phyloP scores from a whole-genome alignment of 2,329 filamentous ascomycete genomes.

The Botrytis aclada region DNA sequence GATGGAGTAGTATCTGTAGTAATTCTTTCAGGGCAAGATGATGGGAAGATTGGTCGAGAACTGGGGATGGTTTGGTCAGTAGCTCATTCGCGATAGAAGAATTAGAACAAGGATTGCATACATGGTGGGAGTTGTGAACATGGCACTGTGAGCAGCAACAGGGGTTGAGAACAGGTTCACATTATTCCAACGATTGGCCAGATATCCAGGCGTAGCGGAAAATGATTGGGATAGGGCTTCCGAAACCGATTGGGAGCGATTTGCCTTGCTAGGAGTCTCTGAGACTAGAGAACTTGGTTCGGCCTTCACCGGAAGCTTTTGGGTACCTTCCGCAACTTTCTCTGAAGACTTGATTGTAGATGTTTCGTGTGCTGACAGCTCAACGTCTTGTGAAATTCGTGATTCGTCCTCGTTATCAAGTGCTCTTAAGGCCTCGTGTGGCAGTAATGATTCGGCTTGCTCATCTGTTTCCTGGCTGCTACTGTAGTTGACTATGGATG shows the following conservation, averaged over 20 bases:
- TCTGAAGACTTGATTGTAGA: not conserved
- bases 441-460: constrained; percentile 5
- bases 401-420: constrained; percentile 16
- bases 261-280: constrained; percentile 16
- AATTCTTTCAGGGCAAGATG: constrained; percentile 36
- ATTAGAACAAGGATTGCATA: constrained; percentile 36
- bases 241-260: constrained; percentile 23
- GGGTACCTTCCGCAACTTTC: not conserved
- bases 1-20: constrained; percentile 25
- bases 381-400: not conserved
- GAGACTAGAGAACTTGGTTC: not conserved
- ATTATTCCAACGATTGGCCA: constrained; percentile 54
- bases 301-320: not conserved
- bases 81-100: not conserved
- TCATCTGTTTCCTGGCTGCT: constrained; percentile 30
- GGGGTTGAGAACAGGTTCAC: constrained; percentile 51
- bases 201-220: constrained; percentile 37
- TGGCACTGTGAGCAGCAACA: constrained; percentile 38
- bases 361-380: not conserved
- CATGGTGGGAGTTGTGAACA: constrained; percentile 44
- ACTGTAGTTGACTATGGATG: constrained; percentile 24
- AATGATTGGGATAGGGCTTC: constrained; percentile 33
- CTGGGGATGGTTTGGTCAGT: constrained; percentile 25
- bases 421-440: constrained; percentile 4
- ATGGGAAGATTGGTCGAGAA: constrained; percentile 28